phyloP scores from a whole-genome alignment of 345 rosid species.

The Citrus reticulata region DNA sequence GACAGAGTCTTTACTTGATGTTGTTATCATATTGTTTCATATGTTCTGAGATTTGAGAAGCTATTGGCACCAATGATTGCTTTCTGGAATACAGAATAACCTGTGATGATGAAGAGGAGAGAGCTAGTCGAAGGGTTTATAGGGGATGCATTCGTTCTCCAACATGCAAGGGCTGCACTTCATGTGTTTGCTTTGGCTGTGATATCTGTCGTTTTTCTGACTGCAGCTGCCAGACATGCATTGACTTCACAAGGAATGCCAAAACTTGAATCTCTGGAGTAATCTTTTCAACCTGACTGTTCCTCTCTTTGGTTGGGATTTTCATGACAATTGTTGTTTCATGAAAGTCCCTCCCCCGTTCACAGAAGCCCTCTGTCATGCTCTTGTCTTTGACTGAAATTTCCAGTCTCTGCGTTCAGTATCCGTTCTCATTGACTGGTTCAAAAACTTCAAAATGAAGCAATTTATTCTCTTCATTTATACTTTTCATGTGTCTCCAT shows the following conservation, averaged over 20 bases:
- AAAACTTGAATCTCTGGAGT: constrained; percentile 30
- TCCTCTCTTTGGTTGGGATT: neutral
- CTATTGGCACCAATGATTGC: neutral
- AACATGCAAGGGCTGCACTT: constrained; percentile 92
- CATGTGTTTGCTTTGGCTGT: constrained; percentile 96
- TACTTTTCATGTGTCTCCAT: neutral
- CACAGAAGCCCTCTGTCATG: constrained; percentile 1
- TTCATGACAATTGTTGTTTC: constrained; percentile 10
- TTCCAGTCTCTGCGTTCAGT: constrained; percentile 16
- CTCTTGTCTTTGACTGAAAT: constrained; percentile 10
- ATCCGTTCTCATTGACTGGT: constrained; percentile 21
- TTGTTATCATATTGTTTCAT: neutral
- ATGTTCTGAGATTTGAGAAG: neutral
- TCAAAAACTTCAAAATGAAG: constrained; percentile 10
- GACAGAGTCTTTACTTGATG: neutral
- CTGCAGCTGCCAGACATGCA: constrained; percentile 95
- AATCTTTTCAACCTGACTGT: neutral
- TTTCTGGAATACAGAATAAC: constrained; percentile 42
- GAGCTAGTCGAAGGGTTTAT: constrained; percentile 83
- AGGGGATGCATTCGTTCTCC: constrained; percentile 80
- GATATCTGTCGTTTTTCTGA: constrained; percentile 81
- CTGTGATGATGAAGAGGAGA: constrained; percentile 66
- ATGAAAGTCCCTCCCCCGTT: neutral
- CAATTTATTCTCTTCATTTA: constrained; percentile 16
- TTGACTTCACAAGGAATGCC: constrained; percentile 72